Conservation (phyloP, 371 early-diverging fungal genomes). For the Synchytrium microbalum region DNA sequence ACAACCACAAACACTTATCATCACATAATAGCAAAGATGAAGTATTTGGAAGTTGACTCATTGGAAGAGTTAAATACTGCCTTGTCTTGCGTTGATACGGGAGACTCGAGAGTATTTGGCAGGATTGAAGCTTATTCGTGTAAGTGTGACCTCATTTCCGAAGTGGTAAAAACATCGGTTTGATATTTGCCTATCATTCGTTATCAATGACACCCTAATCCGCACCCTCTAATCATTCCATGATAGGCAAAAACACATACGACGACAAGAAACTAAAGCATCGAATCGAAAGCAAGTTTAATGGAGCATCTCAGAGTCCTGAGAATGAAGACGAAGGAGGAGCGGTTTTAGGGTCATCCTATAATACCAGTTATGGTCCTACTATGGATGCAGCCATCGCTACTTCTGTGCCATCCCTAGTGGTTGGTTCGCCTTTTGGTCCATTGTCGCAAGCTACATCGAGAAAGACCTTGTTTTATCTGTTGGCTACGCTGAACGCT, state of each 20-base stretch:
- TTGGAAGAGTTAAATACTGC: constrained; percentile 49
- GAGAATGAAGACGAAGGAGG: constrained; percentile 31
- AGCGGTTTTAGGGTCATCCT: neutral
- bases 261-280: constrained; percentile 82
- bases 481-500: constrained; percentile 85
- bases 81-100: constrained; percentile 48
- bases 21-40: constrained; percentile 33
- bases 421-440: constrained; percentile 68
- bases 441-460: constrained; percentile 56
- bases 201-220: constrained; percentile 6
- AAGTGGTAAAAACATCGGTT: neutral
- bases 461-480: constrained; percentile 78
- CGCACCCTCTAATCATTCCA: constrained; percentile 6
- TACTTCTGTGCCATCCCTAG: neutral
- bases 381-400: neutral
- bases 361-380: neutral
- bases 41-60: constrained; percentile 47
- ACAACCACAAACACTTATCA: neutral
- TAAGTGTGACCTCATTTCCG: constrained; percentile 34
- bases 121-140: constrained; percentile 86
- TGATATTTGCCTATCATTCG: too few species aligned
- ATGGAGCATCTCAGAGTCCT: constrained; percentile 29
- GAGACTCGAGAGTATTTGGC: constrained; percentile 55
- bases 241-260: constrained; percentile 76
- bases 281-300: constrained; percentile 70